Evolutionary conservation across 768 basidiomycete genomes (phyloP).

Genomic region (Tylopilus cervinicoccineus): DNA sequence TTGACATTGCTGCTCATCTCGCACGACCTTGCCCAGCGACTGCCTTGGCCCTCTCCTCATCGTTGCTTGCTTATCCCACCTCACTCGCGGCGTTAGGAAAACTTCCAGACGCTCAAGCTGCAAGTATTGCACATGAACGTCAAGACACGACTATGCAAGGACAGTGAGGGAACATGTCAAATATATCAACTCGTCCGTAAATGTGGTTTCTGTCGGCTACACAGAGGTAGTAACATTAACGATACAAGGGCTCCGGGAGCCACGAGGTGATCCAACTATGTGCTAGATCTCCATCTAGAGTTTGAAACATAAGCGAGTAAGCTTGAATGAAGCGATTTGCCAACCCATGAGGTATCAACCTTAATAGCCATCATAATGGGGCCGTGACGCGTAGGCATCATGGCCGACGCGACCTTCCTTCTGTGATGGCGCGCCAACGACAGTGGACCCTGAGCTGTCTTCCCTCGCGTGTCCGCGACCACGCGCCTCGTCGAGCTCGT

Average conservation of each 20-base stretch:
- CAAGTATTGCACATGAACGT: constrained; percentile 23
- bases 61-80: constrained; percentile 24
- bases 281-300: constrained; percentile 1
- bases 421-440: constrained; percentile 47
- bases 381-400: constrained; percentile 22
- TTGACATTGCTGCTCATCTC: too few relatives aligned
- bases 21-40: constrained; percentile 35
- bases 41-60: too few relatives aligned
- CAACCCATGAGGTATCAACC: not conserved
- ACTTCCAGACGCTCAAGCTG: constrained; percentile 36
- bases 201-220: not conserved
- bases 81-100: too few relatives aligned
- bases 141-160: constrained; percentile 30
- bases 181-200: not conserved
- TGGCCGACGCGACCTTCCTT: constrained; percentile 37
- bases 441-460: constrained; percentile 57
- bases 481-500: constrained; percentile 32
- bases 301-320: not conserved
- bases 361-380: constrained; percentile 47
- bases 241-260: constrained; percentile 9
- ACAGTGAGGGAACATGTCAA: constrained; percentile 13
- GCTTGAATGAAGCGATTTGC: not conserved
- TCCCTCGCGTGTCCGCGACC: constrained; percentile 49
- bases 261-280: not conserved
- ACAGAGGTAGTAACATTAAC: not conserved